Base-by-base conservation (phyloP, 2,329 filamentous ascomycete species). In the Fusarium lyarnte region DNA sequence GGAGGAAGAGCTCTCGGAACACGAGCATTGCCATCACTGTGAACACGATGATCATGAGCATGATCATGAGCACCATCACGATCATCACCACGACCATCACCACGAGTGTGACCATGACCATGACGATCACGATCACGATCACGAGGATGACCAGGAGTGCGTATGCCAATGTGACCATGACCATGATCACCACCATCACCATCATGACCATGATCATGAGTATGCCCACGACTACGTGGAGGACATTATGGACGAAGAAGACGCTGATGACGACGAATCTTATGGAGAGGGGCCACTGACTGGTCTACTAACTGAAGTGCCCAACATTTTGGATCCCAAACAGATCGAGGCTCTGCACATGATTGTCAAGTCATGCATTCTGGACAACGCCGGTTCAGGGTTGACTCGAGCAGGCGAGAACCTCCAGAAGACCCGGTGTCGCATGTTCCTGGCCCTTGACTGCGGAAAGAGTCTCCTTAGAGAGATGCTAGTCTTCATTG, bases 301-400 rank as follows among this genome's bases (percentile, higher is more conserved):
- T 23, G 95, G 95, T 17, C 84, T 98, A 19, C 84, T 98, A 61
- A 98, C 95, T 0, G 95, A 98, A 80, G 94, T 98, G 17, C 95
- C 95, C 35, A 93, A 98, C 74, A 97, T 98, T 41, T 86, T 98
- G 35, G 95, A 97, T 46, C 95, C 95, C 0, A 95, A 94, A 62
- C 95, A 98, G 82, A 98, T 98, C 59, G 95, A 98, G 81, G 95
- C 96, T 10, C 84, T 98, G 58, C 95, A 97, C 61, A 97, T 98
- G 95, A 97, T 98, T 66, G 92, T 98, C 77, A 97, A 98, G 85
- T 95, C 94, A 19, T 97, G 95, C 70, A 97, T 98, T 58, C 90
- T 97, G 27, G 93, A 97, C 76, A 91, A 90, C n/a, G 87, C 89
- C 66, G 93, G 93, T 66, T 92, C 92, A 72, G 90, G 91, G 0